Base-by-base conservation (phyloP, 2,329 filamentous ascomycete genomes). In the Pseudogymnoascus verrucosus region DNA sequence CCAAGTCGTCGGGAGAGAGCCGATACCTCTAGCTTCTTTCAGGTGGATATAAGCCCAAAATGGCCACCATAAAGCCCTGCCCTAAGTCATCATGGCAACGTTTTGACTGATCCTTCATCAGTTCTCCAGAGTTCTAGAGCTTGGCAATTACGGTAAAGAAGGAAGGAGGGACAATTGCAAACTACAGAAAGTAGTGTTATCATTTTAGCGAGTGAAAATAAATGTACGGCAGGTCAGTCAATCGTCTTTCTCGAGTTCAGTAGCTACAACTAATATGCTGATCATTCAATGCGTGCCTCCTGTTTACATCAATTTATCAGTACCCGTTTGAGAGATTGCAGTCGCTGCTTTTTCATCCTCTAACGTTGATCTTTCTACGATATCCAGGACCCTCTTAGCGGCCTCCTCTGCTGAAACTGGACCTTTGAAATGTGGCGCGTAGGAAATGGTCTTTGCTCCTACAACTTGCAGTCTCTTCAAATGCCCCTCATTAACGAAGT, bases 151-250 rank as follows among this genome's bases (percentile, higher is more conserved):
- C 84, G 0, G 77, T 87, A 5, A 28, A 28, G 5, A 28, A 28
- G 26, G 26, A 28, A 7, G 84, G 84, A 0, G 82, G 85, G 6
- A 80, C 78, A 0, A 73, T 83, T 0, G 82, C 74, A 0, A 82
- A 86, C 65, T 86, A 87, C 64, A 72, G 84, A 3, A 87, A 87
- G 64, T 75, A 2, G 19, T 44, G 40, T 44, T 44, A 44, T 44
- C 19, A 42, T 44, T 44, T 44, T 44, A 44, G 40, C 40, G 11
- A 12, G 3, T 44, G 12, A 14, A 44, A 44, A 44, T 10, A 44
- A 12, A 44, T 2, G 40, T 23, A 44, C 11, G 6, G 19, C 10
- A 23, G 40, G 6, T 44, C 7, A 44, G 40, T 47, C 23, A 54
- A 54, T 54, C 14, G 4, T 31, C 16, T 51, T 54, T 5, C 23